phyloP scores from a whole-genome alignment of 2,329 filamentous ascomycete species.

The Monosporascus cannonballus region DNA sequence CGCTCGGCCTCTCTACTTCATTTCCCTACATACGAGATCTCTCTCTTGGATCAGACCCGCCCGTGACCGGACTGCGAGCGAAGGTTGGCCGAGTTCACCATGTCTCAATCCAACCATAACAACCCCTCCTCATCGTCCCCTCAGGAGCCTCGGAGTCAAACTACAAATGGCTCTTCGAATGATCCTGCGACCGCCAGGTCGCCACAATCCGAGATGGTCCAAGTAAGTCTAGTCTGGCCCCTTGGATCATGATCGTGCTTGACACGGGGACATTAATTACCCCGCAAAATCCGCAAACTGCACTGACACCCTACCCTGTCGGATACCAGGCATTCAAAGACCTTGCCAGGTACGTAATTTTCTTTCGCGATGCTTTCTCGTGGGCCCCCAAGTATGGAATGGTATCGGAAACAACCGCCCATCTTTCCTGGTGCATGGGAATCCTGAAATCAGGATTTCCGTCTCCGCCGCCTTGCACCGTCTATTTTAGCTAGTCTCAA shows the following conservation, averaged over 20 bases:
- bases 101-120: slow-evolving; percentile 16
- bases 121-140: slow-evolving; percentile 5
- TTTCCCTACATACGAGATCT: too few relatives aligned
- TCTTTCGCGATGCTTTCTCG: not conserved
- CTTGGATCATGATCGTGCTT: not conserved
- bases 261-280: not conserved
- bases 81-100: slow-evolving; percentile 2
- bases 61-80: not conserved
- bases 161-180: slow-evolving; percentile 8
- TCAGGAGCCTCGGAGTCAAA: slow-evolving; percentile 1
- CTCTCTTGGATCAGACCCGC: not conserved
- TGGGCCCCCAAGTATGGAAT: not conserved
- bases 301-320: slow-evolving; percentile 13
- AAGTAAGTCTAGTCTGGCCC: slow-evolving; percentile 13
- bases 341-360: slow-evolving; percentile 23
- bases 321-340: slow-evolving; percentile 26
- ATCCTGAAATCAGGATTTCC: not conserved
- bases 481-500: not conserved
- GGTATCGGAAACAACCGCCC: not conserved
- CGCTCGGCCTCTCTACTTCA: too few relatives aligned
- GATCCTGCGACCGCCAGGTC: slow-evolving; percentile 3
- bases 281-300: not conserved
- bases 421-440: not conserved
- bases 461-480: not conserved
- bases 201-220: slow-evolving; percentile 18